phyloP scores from a whole-genome alignment of 1,284 basidiomycete species.

The Fomitopsis schrenkii region DNA sequence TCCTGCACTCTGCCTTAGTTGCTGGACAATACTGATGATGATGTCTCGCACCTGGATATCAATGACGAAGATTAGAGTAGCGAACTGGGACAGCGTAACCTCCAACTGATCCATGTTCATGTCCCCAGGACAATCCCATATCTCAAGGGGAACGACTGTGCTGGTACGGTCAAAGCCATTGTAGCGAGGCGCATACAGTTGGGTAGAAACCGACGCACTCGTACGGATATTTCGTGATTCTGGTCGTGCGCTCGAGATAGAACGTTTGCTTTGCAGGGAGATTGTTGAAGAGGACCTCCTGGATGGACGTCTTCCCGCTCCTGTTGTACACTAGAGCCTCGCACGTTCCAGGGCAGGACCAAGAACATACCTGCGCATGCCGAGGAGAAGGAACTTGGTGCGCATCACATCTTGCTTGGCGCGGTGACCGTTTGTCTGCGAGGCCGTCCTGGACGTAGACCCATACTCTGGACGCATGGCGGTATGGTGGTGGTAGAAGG shows the following conservation, averaged over 20 bases:
- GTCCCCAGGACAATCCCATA: conserved; percentile 94
- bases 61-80: conserved; percentile 91
- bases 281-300: conserved; percentile 88
- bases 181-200: conserved; percentile 1
- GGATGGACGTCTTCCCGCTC: conserved; percentile 91
- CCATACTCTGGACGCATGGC: conserved; percentile 1
- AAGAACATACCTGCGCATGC: conserved; percentile 64
- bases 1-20: conserved; percentile 37
- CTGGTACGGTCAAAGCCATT: conserved; percentile 36
- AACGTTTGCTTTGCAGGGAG: conserved; percentile 85
- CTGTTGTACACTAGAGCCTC: conserved; percentile 34
- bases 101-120: conserved; percentile 71
- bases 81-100: conserved; percentile 68
- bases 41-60: conserved; percentile 77
- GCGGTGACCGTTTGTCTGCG: conserved; percentile 4
- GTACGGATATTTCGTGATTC: conserved; percentile 70
- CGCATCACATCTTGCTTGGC: conserved; percentile 24
- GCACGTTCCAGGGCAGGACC: not conserved
- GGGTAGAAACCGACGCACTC: conserved; percentile 58
- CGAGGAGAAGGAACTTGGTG: conserved; percentile 77
- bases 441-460: not conserved
- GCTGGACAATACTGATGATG: not conserved
- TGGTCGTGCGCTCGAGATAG: conserved; percentile 86
- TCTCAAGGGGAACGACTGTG: conserved; percentile 87
- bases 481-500: not conserved